phyloP scores from a whole-genome alignment of 2,329 filamentous ascomycete genomes.

The Gnomoniopsis smithogilvyi region DNA sequence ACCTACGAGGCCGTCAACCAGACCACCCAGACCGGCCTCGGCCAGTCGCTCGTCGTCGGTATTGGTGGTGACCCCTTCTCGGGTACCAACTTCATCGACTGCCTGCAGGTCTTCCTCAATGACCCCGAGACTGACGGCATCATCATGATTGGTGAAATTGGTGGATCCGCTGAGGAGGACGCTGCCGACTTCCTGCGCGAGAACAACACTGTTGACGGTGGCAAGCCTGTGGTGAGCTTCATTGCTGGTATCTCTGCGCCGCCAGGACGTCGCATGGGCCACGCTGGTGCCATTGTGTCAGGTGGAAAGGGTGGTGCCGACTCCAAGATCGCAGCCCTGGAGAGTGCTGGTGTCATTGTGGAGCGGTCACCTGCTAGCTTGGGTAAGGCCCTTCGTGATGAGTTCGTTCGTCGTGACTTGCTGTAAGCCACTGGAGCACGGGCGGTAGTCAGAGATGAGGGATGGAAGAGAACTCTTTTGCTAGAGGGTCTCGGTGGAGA shows the following conservation, averaged over 20 bases:
- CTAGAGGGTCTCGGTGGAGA: no score
- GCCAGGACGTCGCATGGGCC: slow-evolving; percentile 94
- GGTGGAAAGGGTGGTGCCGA: slow-evolving; percentile 97
- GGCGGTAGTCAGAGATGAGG: not conserved
- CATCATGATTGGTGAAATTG: slow-evolving; percentile 99
- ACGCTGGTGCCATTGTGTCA: slow-evolving; percentile 96
- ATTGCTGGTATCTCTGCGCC: slow-evolving; percentile 98
- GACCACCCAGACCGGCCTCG: slow-evolving; percentile 93
- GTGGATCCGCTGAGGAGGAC: slow-evolving; percentile 95
- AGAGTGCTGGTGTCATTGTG: slow-evolving; percentile 90
- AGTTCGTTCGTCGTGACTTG: slow-evolving; percentile 95
- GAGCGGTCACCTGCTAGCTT: slow-evolving; percentile 90
- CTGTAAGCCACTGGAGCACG: slow-evolving; percentile 55
- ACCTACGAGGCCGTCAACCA: slow-evolving; percentile 99
- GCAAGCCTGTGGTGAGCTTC: slow-evolving; percentile 96
- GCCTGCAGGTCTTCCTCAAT: slow-evolving; percentile 92
- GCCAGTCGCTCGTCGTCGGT: slow-evolving; percentile 96
- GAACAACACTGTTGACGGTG: slow-evolving; percentile 80
- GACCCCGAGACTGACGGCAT: slow-evolving; percentile 97
- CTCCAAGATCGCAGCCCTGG: slow-evolving; percentile 94
- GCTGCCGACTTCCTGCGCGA: slow-evolving; percentile 92
- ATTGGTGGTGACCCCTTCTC: slow-evolving; percentile 99
- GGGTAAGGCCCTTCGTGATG: slow-evolving; percentile 88
- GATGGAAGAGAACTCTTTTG: not conserved
- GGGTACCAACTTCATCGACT: slow-evolving; percentile 99